A percentile compares a stretch with the other conserved stretches of the same genome.
Conservation (phyloP, 495 filamentous ascomycete species). For the Xylaria flabelliformis region DNA sequence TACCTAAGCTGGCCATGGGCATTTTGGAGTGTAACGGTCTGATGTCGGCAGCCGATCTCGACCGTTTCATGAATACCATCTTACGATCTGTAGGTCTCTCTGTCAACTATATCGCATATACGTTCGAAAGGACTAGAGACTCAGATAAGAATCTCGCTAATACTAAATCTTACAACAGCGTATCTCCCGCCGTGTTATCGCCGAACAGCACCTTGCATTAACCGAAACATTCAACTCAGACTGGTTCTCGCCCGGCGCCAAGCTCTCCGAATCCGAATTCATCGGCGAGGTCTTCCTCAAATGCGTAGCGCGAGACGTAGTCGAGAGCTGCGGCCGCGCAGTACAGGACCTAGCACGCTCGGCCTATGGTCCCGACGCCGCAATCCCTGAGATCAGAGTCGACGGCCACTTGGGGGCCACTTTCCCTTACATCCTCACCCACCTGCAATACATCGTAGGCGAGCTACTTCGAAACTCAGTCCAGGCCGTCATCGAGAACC, state of each 20-base stretch:
- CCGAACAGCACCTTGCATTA: conserved; percentile 95
- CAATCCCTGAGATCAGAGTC: conserved; percentile 82
- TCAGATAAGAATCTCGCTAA: conserved; percentile 1
- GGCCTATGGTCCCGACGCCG: conserved; percentile 70
- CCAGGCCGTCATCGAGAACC: conserved; percentile 83
- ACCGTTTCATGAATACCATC: conserved; percentile 94
- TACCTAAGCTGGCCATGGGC: conserved; percentile 92
- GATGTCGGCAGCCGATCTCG: conserved; percentile 77
- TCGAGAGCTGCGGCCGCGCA: conserved; percentile 78
- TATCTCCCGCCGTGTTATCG: conserved; percentile 94
- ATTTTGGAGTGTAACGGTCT: conserved; percentile 85
- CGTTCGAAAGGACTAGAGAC: background rate
- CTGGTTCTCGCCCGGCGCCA: conserved; percentile 87
- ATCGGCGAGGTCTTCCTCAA: conserved; percentile 95
- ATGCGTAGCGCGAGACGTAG: conserved; percentile 89
- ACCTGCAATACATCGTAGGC: conserved; percentile 95
- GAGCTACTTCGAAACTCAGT: conserved; percentile 95
- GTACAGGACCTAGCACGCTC: conserved; percentile 71
- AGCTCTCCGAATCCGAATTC: conserved; percentile 78
- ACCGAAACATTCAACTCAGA: conserved; percentile 94
- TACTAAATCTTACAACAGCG: conserved; percentile 57
- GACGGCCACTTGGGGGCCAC: conserved; percentile 86
- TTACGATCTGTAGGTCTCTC: conserved; percentile 75
- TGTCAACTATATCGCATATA: background rate
- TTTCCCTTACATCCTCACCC: conserved; percentile 95